A percentile compares a stretch with the other conserved stretches of the same genome.
Evolutionary conservation across 83 land plant genomes (phyloP).

Genomic region (Diphasiastrum complanatum): DNA sequence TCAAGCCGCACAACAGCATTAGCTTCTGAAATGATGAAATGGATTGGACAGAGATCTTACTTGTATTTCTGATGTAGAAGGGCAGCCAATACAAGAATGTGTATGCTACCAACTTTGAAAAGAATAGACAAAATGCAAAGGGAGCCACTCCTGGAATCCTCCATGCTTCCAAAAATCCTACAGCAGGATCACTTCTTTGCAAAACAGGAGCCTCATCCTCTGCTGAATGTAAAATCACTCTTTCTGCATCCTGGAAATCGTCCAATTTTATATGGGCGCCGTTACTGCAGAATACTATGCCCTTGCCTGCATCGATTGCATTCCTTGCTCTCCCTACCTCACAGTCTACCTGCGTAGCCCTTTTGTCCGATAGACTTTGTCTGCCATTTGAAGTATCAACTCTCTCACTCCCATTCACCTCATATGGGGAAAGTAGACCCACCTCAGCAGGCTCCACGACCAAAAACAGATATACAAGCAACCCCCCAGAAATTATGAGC

Average conservation of each 20-base stretch:
- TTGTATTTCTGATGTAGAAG: slow-evolving; percentile 21
- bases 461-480: slow-evolving; percentile 48
- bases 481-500: slow-evolving; percentile 34
- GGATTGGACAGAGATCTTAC: background rate
- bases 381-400: background rate
- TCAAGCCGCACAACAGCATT: too few relatives aligned
- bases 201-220: background rate
- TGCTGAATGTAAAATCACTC: background rate
- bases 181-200: background rate
- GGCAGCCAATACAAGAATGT: slow-evolving; percentile 24
- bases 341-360: background rate
- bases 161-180: slow-evolving; percentile 17
- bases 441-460: slow-evolving; percentile 59
- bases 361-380: background rate
- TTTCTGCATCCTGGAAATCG: background rate
- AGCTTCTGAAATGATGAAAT: too few relatives aligned
- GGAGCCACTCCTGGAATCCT: slow-evolving; percentile 19
- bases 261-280: background rate
- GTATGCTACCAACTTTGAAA: slow-evolving; percentile 16
- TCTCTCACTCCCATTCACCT: slow-evolving; percentile 13
- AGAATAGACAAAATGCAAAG: slow-evolving; percentile 22
- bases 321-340: background rate
- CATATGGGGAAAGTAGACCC: slow-evolving; percentile 35
- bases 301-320: background rate
- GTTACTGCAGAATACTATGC: background rate